Evolutionary conservation across 345 rosid genomes (phyloP).

Genomic region (Lenwebbia sp.): DNA sequence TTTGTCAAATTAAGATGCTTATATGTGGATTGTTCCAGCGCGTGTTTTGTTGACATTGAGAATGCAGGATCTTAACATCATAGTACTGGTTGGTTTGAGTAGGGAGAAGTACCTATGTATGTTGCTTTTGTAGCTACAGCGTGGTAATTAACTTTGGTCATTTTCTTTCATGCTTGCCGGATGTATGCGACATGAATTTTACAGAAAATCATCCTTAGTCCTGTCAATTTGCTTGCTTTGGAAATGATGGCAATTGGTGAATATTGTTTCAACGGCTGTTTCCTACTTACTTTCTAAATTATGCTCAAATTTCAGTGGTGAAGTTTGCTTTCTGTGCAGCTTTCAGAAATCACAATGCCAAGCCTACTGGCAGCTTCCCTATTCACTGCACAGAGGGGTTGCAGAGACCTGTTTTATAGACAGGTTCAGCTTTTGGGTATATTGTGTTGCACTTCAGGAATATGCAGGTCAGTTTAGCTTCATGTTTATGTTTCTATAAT

Average conservation of each 20-base stretch:
- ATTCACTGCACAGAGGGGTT: constrained; percentile 31
- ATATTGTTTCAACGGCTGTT: neutral
- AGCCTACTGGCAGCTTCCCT: constrained; percentile 32
- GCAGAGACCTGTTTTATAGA: constrained; percentile 12
- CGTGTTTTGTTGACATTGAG: neutral
- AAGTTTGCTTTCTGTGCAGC: constrained; percentile 6
- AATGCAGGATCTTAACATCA: neutral
- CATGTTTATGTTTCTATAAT: neutral
- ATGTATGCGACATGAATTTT: neutral
- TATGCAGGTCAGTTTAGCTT: constrained; percentile 22
- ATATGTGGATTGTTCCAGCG: neutral
- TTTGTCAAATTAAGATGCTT: neutral
- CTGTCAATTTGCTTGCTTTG: neutral
- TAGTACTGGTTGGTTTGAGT: neutral
- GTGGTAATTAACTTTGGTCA: neutral
- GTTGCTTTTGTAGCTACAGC: neutral
- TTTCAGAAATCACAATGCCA: constrained; percentile 44
- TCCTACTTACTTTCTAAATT: neutral
- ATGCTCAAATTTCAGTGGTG: neutral
- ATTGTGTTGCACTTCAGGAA: constrained; percentile 33
- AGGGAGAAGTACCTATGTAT: neutral
- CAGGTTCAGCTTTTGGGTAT: constrained; percentile 16
- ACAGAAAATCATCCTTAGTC: neutral
- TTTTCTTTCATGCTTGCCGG: neutral
- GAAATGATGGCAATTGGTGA: neutral